Conservation (phyloP, 345 rosid genomes). For the Bruguiera parviflora region DNA sequence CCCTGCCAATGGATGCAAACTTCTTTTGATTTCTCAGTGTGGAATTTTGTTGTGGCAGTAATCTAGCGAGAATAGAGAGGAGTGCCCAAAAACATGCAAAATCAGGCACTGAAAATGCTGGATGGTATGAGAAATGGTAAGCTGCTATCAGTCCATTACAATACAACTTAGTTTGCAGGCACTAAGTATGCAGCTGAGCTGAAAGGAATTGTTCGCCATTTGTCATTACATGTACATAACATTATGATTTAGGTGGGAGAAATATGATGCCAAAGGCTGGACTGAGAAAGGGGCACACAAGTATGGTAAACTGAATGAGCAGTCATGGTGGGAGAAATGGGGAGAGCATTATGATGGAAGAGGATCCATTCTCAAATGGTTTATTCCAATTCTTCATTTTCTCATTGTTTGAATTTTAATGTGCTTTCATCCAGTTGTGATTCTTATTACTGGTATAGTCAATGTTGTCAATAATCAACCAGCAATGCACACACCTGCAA, state of each 20-base stretch:
- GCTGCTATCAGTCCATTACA: slow-evolving; percentile 22
- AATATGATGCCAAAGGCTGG: slow-evolving; percentile 98
- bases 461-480: too few species aligned
- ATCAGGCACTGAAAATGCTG: slow-evolving; percentile 90
- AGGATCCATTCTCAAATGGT: slow-evolving; percentile 99
- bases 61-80: slow-evolving; percentile 93
- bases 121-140: slow-evolving; percentile 99
- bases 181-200: slow-evolving; percentile 2
- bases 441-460: too few species aligned
- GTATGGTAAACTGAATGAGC: slow-evolving; percentile 91
- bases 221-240: not conserved
- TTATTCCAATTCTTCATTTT: slow-evolving; percentile 10
- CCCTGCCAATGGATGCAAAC: slow-evolving; percentile 2
- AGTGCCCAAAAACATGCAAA: slow-evolving; percentile 99
- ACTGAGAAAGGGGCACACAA: slow-evolving; percentile 99
- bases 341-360: slow-evolving; percentile 98
- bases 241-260: slow-evolving; percentile 84
- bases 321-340: slow-evolving; percentile 99
- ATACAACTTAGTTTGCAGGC: not conserved
- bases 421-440: too few species aligned
- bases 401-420: not conserved
- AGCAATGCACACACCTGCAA: too few species aligned
- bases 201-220: not conserved
- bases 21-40: slow-evolving; percentile 1
- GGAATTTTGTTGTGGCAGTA: slow-evolving; percentile 48